phyloP scores from a whole-genome alignment of 352 stramenopile genomes.

The Phytophthora rubi region DNA sequence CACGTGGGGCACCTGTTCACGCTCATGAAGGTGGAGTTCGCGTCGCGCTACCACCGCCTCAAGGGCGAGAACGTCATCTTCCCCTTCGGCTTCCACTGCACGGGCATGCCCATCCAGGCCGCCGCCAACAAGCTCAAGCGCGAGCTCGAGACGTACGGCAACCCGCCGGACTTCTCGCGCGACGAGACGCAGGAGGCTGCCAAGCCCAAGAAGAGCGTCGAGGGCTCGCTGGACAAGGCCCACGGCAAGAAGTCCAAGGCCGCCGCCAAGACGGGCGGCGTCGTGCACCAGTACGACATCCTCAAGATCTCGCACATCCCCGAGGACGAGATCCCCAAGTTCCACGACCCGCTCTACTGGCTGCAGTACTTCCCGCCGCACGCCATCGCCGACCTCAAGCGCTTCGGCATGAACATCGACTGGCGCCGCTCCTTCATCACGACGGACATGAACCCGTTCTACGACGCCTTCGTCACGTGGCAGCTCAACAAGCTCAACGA shows the following conservation, averaged over 20 bases:
- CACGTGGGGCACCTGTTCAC: conserved; percentile 98
- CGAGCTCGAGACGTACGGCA: conserved; percentile 96
- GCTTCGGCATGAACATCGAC: conserved; percentile 97
- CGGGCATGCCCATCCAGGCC: conserved; percentile 99
- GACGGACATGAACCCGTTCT: conserved; percentile 99
- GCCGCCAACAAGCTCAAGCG: conserved; percentile 99
- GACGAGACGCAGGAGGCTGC: conserved; percentile 31
- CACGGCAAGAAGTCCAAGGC: conserved; percentile 99
- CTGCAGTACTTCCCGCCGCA: conserved; percentile 99
- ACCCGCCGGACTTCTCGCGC: conserved; percentile 91
- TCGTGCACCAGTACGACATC: conserved; percentile 99
- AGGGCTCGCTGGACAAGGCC: conserved; percentile 82
- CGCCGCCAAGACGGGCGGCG: conserved; percentile 96
- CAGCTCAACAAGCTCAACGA: conserved; percentile 98
- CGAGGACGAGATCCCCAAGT: conserved; percentile 96
- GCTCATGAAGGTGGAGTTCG: conserved; percentile 98
- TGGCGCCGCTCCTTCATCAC: conserved; percentile 99
- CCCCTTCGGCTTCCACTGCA: conserved; percentile 99
- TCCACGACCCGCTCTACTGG: conserved; percentile 98
- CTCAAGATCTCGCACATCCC: conserved; percentile 93
- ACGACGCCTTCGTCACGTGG: conserved; percentile 99
- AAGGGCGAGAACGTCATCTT: conserved; percentile 99
- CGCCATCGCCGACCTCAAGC: conserved; percentile 96
- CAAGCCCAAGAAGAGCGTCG: conserved; percentile 74
- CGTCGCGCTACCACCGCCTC: conserved; percentile 93